Conservation (phyloP, 371 early-diverging fungal species). For the Haplosporangium sp. region DNA sequence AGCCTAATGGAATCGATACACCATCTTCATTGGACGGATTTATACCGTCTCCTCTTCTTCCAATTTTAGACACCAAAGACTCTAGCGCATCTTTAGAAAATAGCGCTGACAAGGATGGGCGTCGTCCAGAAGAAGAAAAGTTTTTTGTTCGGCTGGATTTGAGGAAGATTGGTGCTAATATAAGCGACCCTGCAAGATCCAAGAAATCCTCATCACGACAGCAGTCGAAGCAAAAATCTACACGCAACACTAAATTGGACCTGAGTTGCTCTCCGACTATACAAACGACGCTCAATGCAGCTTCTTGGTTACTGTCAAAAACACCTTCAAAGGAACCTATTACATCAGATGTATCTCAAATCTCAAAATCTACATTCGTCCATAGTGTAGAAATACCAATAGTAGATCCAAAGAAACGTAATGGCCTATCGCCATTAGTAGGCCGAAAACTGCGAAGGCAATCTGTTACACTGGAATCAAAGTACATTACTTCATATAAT, state of each 20-base stretch:
- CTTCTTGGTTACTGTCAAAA: constrained; percentile 10
- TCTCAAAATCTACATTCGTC: background rate
- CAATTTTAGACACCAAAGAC: background rate
- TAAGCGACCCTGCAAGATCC: background rate
- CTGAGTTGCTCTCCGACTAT: background rate
- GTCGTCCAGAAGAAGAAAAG: constrained; percentile 6
- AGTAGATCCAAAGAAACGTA: background rate
- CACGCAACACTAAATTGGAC: background rate
- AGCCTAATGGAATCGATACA: constrained; percentile 2
- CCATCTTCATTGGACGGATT: background rate
- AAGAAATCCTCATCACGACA: constrained; percentile 10
- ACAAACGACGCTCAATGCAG: constrained; percentile 14
- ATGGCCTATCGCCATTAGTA: background rate
- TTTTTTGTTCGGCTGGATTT: constrained; percentile 36
- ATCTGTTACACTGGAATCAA: background rate
- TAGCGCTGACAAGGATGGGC: background rate
- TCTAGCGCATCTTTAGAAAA: background rate
- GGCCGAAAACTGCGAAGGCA: background rate
- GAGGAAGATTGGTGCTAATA: constrained; percentile 14
- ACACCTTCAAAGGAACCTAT: background rate
- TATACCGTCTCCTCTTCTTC: background rate
- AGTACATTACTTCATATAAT: background rate
- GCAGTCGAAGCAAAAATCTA: background rate
- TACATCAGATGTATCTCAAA: background rate
- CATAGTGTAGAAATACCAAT: background rate